A percentile compares a stretch with the other conserved stretches of the same genome.
Evolutionary conservation across 805 yeast genomes (phyloP).

Genomic region (Candida chauliodis): DNA sequence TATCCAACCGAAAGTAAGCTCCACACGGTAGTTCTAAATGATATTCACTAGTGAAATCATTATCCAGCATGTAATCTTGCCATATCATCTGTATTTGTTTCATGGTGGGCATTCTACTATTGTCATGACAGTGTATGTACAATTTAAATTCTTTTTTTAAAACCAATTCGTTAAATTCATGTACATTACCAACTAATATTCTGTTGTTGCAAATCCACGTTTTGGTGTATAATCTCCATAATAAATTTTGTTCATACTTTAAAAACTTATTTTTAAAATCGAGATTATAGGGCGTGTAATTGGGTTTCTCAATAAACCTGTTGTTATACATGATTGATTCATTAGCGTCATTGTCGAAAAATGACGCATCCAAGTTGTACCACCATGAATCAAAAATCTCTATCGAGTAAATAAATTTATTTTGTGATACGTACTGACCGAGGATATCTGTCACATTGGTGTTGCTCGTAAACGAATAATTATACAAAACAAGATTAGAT

Average conservation of each 20-base stretch:
- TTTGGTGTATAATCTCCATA: slow-evolving; percentile 30
- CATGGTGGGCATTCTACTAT: slow-evolving; percentile 47
- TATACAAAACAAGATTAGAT: slow-evolving; percentile 31
- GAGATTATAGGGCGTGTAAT: background rate
- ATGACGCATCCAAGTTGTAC: slow-evolving; percentile 2
- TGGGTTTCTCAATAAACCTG: background rate
- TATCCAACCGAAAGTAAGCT: slow-evolving; percentile 6
- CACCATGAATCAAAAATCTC: slow-evolving; percentile 9
- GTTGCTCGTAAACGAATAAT: slow-evolving; percentile 13
- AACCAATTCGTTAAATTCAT: slow-evolving; percentile 20
- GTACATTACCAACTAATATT: slow-evolving; percentile 29
- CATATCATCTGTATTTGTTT: slow-evolving; percentile 23
- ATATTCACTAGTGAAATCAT: slow-evolving; percentile 5
- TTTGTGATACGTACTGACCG: background rate
- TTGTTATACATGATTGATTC: slow-evolving; percentile 5
- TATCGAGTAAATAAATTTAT: slow-evolving; percentile 7
- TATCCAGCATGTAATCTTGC: slow-evolving; percentile 7
- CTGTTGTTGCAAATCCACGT: slow-evolving; percentile 22
- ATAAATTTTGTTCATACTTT: slow-evolving; percentile 31
- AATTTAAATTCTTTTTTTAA: slow-evolving; percentile 38
- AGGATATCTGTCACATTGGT: slow-evolving; percentile 4
- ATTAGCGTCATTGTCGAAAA: slow-evolving; percentile 8
- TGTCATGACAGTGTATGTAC: slow-evolving; percentile 57
- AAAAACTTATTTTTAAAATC: slow-evolving; percentile 18
- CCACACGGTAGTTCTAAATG: slow-evolving; percentile 30